Evolutionary conservation across 108 stramenopile species (phyloP), one percentile per base, ranked within the genome.

Genomic region (Fragilariopsis cylindrus): DNA sequence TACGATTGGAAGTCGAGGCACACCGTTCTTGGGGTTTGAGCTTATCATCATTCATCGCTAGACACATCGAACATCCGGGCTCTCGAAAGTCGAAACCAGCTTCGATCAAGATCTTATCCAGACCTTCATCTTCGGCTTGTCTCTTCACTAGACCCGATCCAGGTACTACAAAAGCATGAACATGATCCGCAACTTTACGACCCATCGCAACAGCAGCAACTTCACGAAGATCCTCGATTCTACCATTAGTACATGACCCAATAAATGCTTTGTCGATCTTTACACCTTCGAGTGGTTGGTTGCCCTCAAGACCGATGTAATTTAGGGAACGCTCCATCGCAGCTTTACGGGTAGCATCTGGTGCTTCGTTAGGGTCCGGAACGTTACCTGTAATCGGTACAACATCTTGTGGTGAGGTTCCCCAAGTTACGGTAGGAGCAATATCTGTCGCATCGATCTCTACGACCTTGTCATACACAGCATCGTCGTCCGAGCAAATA

Each of bases 81-180:
- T 96, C 97, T 44, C 95, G 85, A 91, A 92, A 97, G 67, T 97
- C 95, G 70, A 97, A 97, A 41, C 97, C 97, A 47, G 97, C 97
- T 49, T 94, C 95, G 2, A 81, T 77, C 15, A 97, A 78, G 57
- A 97, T 93, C 76, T 91, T 88, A 71, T 97, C 97, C 47, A 97
- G 76, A 43, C 97, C 97, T 83, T 97, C 97, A 16, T 86, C 82
- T 79, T 95, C 94, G 48, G 97, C 97, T 74, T 96, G 95, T 54
- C 81, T 89, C 83, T 97, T 97, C 65, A 97, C 97, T 60, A 97
- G 75, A 55, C 97, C 97, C 6, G 90, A 92, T 74, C 97, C 97
- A 49, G 97, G 97, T 41, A 97, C 97, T 48, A 97, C 92, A 91
- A 96, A 94, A 66, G 97, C 97, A 76, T 95, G 89, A 13, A 97